Conservation (phyloP, 2,329 filamentous ascomycete species). For the Verticillium klebahnii region DNA sequence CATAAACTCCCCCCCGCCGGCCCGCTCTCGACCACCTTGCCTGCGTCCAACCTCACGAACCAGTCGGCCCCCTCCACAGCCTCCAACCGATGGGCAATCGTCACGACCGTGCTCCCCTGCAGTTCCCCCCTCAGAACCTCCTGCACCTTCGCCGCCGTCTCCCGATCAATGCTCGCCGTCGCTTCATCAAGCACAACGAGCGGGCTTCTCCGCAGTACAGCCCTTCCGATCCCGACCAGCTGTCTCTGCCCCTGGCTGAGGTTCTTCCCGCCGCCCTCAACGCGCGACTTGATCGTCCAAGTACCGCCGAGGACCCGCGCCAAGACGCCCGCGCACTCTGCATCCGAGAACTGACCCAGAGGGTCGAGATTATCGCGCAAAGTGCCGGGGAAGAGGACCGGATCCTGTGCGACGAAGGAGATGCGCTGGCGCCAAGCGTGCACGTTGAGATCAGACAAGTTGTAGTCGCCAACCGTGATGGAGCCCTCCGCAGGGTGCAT, state of each 20-base stretch:
- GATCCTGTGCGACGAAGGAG: constrained; percentile 61
- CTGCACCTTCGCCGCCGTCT: constrained; percentile 55
- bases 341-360: constrained; percentile 50
- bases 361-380: constrained; percentile 66
- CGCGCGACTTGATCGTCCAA: constrained; percentile 43
- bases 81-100: constrained; percentile 61
- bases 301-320: constrained; percentile 51
- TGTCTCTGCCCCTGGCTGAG: constrained; percentile 60
- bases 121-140: constrained; percentile 52
- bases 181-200: constrained; percentile 62
- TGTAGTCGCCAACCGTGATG: constrained; percentile 50
- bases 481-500: constrained; percentile 44
- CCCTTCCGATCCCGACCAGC: constrained; percentile 55
- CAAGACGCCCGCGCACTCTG: constrained; percentile 46
- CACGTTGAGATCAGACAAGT: constrained; percentile 49
- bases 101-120: constrained; percentile 54
- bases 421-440: constrained; percentile 52
- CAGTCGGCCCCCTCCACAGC: constrained; percentile 56
- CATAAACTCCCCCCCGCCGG: constrained; percentile 21
- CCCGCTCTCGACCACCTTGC: constrained; percentile 44
- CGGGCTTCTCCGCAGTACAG: constrained; percentile 55
- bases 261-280: constrained; percentile 58
- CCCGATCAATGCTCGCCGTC: constrained; percentile 58
- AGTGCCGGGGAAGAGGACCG: constrained; percentile 55
- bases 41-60: constrained; percentile 48